These are phyloP conservation scores for Kluyveromyces wickerhamii DNA, from an alignment of 805 yeast species.

Conservation along the genomic window DNA sequence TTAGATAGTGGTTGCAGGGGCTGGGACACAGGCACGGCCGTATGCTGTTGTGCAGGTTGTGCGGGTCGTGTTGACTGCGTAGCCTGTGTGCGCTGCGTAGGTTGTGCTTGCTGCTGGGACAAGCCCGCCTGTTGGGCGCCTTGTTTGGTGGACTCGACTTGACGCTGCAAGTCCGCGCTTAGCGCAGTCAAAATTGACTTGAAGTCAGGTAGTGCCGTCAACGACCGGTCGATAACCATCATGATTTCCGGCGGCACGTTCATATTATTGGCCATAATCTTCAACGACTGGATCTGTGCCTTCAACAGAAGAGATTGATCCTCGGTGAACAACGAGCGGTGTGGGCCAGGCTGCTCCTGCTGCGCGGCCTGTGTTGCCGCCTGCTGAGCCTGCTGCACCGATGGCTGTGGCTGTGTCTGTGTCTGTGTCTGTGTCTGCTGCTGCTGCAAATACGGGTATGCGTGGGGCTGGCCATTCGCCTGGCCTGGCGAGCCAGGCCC, in stretches of 20 bases:
- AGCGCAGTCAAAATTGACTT: slow-evolving; percentile 24
- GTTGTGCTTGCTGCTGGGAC: slow-evolving; percentile 3
- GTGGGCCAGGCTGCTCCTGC: slow-evolving; percentile 3
- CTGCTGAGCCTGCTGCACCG: not conserved
- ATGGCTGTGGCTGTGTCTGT: slow-evolving; percentile 5
- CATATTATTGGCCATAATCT: slow-evolving; percentile 24
- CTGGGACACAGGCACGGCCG: too few species aligned
- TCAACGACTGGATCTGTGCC: slow-evolving; percentile 31
- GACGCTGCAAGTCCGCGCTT: slow-evolving; percentile 15
- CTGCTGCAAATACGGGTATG: slow-evolving; percentile 6
- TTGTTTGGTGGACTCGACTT: slow-evolving; percentile 4
- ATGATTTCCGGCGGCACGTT: slow-evolving; percentile 25
- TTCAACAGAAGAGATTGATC: slow-evolving; percentile 27
- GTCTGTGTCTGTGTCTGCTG: slow-evolving; percentile 6
- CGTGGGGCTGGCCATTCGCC: slow-evolving; percentile 4
- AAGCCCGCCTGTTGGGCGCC: not conserved
- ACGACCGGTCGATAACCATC: slow-evolving; percentile 23
- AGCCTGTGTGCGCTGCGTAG: slow-evolving; percentile 6
- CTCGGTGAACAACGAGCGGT: slow-evolving; percentile 14
- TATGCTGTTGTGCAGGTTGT: too few species aligned
- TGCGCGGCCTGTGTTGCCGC: not conserved
- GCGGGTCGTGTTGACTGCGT: slow-evolving; percentile 4
- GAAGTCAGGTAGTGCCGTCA: slow-evolving; percentile 28
- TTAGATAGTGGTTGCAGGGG: too few species aligned
- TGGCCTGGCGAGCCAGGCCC: slow-evolving; percentile 5